Percentiles rank a stretch among this genome's conserved stretches.
Conservation (phyloP, 345 rosid genomes). For the Garcia nutans region DNA sequence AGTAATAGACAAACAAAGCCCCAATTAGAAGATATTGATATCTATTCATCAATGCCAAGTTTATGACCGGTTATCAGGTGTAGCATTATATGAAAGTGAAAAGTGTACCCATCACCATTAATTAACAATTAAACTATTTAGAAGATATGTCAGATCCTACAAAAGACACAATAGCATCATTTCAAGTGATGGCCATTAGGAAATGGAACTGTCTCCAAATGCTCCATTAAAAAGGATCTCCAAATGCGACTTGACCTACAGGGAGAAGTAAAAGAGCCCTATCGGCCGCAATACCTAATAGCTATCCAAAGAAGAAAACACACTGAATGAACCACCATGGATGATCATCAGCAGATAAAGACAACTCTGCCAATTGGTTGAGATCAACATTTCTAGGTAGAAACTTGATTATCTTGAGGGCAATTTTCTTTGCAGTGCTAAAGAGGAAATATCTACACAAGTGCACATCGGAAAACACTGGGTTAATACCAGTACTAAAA, state of each 20-base stretch:
- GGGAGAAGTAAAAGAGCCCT: not conserved
- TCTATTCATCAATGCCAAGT: not conserved
- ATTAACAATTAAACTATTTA: not conserved
- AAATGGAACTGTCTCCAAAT: not conserved
- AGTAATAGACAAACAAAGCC: not conserved
- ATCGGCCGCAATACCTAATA: slow-evolving; percentile 10
- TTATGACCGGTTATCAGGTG: not conserved
- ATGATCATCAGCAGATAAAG: slow-evolving; percentile 53
- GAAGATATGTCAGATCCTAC: not conserved
- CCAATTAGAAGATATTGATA: not conserved
- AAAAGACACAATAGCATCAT: not conserved
- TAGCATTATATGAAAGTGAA: not conserved
- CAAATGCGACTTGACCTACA: not conserved
- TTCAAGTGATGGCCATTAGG: not conserved
- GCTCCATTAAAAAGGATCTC: not conserved
- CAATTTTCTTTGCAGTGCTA: slow-evolving; percentile 58
- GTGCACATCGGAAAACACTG: slow-evolving; percentile 18
- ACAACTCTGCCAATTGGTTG: slow-evolving; percentile 82
- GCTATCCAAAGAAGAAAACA: slow-evolving; percentile 9
- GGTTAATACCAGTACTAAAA: not conserved
- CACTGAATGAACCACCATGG: slow-evolving; percentile 41
- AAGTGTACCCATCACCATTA: not conserved
- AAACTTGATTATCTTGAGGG: slow-evolving; percentile 65
- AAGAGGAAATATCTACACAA: slow-evolving; percentile 63
- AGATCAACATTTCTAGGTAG: slow-evolving; percentile 81